Percentiles rank a stretch among this genome's conserved stretches.
phyloP scores from a whole-genome alignment of 139 green algal genomes.

The Parachlorella kessleri region DNA sequence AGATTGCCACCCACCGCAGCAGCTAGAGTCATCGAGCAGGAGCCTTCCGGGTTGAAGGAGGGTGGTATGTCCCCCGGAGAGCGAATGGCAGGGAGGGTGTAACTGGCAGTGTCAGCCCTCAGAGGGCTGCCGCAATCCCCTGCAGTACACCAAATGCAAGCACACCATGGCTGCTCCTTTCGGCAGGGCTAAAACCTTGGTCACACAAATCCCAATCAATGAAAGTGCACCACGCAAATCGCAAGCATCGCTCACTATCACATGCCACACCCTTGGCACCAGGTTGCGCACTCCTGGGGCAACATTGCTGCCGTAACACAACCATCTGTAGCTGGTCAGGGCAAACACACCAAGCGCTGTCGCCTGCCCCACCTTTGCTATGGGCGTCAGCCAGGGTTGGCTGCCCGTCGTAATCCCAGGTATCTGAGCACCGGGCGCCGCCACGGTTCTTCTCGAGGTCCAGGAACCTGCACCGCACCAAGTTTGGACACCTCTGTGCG shows the following conservation, averaged over 20 bases:
- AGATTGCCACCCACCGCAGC: not conserved
- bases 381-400: not conserved
- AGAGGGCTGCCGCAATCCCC: not conserved
- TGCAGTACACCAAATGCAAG: not conserved
- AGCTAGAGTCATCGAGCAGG: not conserved
- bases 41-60: not conserved
- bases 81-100: not conserved
- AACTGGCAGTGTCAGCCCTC: not conserved
- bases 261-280: not conserved
- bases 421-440: conserved; percentile 17
- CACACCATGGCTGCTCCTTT: not conserved
- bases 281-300: not conserved
- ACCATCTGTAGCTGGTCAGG: not conserved
- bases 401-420: conserved; percentile 2
- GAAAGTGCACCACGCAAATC: not conserved
- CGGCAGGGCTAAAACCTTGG: not conserved
- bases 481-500: no score
- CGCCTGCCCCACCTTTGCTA: not conserved
- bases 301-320: not conserved
- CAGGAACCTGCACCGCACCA: not conserved
- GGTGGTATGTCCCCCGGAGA: not conserved
- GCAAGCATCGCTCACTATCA: not conserved
- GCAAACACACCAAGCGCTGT: not conserved
- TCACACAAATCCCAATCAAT: not conserved
- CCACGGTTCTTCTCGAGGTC: conserved; percentile 26